These are phyloP conservation scores for Suhomyces xylopsoci DNA, from an alignment of 805 yeast species.

Conservation along the genomic window DNA sequence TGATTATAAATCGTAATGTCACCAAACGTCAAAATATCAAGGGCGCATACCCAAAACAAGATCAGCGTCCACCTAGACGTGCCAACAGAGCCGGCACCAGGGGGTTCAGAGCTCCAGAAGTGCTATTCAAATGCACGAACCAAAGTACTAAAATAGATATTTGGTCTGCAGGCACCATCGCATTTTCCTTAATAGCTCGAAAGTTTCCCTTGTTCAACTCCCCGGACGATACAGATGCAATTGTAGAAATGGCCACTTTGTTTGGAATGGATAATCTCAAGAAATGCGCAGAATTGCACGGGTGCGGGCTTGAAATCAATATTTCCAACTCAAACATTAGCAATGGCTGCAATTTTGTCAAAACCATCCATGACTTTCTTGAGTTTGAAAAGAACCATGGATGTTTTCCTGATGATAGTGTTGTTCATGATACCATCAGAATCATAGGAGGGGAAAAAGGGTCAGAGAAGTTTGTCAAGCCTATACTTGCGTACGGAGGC, in stretches of 20 bases:
- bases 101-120: conserved; percentile 95
- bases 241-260: conserved; percentile 76
- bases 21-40: conserved; percentile 29
- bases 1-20: conserved; percentile 13
- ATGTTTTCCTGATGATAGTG: conserved; percentile 67
- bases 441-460: conserved; percentile 44
- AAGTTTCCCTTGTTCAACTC: conserved; percentile 94
- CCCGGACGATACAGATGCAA: conserved; percentile 88
- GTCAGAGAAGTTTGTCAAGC: conserved; percentile 24
- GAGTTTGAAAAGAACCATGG: conserved; percentile 49
- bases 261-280: conserved; percentile 75
- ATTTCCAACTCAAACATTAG: conserved; percentile 16
- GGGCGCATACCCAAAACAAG: conserved; percentile 77
- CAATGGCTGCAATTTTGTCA: conserved; percentile 31
- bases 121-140: conserved; percentile 77
- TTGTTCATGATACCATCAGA: conserved; percentile 61
- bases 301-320: conserved; percentile 71
- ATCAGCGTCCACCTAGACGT: conserved; percentile 80
- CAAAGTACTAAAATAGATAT: conserved; percentile 81
- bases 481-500: conserved; percentile 14
- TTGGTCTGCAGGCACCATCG: conserved; percentile 91
- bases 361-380: conserved; percentile 27
- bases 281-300: conserved; percentile 80
- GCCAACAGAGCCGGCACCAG: conserved; percentile 97
- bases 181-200: conserved; percentile 71